phyloP scores from a whole-genome alignment of 331 rosid genomes.

The Erythrophleum ivorense region DNA sequence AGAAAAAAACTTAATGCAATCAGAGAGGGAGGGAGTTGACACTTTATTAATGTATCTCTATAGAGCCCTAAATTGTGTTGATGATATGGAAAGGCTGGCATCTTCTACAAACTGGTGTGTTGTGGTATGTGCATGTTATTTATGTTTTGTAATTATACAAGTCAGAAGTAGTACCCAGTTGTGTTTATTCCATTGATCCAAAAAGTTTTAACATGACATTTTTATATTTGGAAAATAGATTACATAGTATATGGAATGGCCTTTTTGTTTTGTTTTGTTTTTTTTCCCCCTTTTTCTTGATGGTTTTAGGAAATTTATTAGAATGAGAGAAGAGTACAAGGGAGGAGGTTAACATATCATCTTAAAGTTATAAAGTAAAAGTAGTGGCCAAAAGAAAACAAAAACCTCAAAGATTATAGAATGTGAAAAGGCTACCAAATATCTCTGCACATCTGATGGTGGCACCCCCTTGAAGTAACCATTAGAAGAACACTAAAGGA shows the following conservation, averaged over 20 bases:
- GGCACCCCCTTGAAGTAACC: neutral
- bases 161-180: neutral
- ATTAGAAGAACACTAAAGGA: neutral
- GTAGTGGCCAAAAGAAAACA: neutral
- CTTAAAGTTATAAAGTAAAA: neutral
- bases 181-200: constrained; percentile 29
- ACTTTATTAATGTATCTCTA: constrained; percentile 88
- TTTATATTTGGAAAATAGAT: constrained; percentile 24
- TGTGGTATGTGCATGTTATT: constrained; percentile 69
- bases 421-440: neutral
- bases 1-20: constrained; percentile 55
- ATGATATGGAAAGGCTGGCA: constrained; percentile 90
- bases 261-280: neutral
- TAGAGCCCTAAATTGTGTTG: constrained; percentile 79
- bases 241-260: constrained; percentile 16
- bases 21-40: constrained; percentile 90
- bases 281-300: neutral
- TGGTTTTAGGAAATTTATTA: neutral
- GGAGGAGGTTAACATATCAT: neutral
- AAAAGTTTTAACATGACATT: constrained; percentile 17
- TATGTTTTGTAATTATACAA: constrained; percentile 19
- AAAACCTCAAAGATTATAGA: neutral
- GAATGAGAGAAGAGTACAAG: neutral
- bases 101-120: constrained; percentile 83
- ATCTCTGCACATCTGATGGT: neutral